Conservation (phyloP, 2,329 filamentous ascomycete genomes). For the Trichoderma sp. region DNA sequence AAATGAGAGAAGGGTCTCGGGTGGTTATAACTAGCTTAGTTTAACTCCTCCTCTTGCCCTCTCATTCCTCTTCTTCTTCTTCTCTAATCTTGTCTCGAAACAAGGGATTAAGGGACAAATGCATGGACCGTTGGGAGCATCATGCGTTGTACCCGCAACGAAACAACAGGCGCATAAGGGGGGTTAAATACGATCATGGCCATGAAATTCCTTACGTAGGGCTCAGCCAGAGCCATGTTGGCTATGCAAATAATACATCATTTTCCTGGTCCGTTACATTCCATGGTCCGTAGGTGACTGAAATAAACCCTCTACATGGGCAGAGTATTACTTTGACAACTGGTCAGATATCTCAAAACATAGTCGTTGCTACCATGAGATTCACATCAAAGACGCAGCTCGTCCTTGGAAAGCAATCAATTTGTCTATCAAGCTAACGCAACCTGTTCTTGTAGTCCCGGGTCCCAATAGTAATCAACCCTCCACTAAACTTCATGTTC, state of each 20-base stretch:
- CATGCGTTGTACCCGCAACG: neutral
- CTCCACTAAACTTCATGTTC: slow-evolving; percentile 14
- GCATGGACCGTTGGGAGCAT: slow-evolving; percentile 2
- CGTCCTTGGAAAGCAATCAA: slow-evolving; percentile 10
- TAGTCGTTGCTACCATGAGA: too few relatives aligned
- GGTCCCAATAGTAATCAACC: slow-evolving; percentile 2
- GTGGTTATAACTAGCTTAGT: neutral
- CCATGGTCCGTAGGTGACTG: neutral
- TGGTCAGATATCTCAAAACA: neutral
- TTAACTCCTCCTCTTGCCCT: neutral
- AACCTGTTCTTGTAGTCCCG: slow-evolving; percentile 17
- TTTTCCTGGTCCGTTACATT: neutral
- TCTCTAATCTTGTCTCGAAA: neutral
- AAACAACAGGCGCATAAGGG: neutral
- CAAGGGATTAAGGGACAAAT: neutral
- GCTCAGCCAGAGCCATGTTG: neutral
- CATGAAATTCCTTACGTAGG: slow-evolving; percentile 1
- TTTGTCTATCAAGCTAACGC: slow-evolving; percentile 31
- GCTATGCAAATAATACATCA: neutral
- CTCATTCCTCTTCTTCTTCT: neutral
- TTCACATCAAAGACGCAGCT: neutral
- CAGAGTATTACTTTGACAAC: neutral
- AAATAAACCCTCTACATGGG: neutral
- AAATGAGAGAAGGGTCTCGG: too few relatives aligned
- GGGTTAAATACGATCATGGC: neutral